Evolutionary conservation across 306 rosid species (phyloP).

Genomic region (Sindora glabra): DNA sequence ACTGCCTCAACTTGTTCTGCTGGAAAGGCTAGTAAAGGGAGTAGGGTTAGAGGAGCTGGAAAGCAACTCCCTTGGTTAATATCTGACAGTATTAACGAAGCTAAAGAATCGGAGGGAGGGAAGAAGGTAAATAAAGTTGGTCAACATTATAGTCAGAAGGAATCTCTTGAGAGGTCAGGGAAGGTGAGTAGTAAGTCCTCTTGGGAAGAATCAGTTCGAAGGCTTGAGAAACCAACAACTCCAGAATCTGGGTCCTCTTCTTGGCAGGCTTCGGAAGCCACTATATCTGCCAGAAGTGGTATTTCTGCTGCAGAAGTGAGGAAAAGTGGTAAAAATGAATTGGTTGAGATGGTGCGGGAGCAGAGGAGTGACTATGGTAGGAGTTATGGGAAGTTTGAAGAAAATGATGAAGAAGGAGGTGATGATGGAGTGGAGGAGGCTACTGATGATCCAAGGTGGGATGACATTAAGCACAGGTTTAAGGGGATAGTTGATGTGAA

Average conservation of each 20-base stretch:
- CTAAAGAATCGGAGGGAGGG: conserved; percentile 11
- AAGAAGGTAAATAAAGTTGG: conserved; percentile 21
- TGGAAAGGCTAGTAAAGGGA: conserved; percentile 10
- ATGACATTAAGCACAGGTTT: conserved; percentile 49
- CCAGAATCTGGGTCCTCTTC: conserved; percentile 21
- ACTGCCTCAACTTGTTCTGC: conserved; percentile 27
- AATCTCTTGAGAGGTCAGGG: conserved; percentile 25
- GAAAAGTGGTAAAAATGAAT: conserved; percentile 22
- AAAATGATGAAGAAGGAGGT: conserved; percentile 36
- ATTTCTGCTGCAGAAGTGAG: conserved; percentile 2
- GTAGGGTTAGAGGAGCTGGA: conserved; percentile 17
- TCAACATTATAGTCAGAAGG: conserved; percentile 22
- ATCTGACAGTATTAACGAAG: conserved; percentile 20
- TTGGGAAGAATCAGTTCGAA: conserved; percentile 46
- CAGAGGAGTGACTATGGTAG: conserved; percentile 15
- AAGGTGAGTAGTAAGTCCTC: conserved; percentile 33
- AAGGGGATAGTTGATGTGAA: conserved; percentile 38
- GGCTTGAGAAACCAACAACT: conserved; percentile 28
- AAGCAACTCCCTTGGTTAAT: conserved; percentile 69
- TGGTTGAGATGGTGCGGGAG: conserved; percentile 25
- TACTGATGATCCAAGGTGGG: conserved; percentile 81
- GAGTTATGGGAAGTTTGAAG: conserved; percentile 19
- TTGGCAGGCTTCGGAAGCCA: conserved; percentile 15
- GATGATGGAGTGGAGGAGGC: conserved; percentile 48
- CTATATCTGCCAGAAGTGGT: conserved; percentile 16